Evolutionary conservation across 2,329 filamentous ascomycete species (phyloP).

Genomic region (Nemania sp.): DNA sequence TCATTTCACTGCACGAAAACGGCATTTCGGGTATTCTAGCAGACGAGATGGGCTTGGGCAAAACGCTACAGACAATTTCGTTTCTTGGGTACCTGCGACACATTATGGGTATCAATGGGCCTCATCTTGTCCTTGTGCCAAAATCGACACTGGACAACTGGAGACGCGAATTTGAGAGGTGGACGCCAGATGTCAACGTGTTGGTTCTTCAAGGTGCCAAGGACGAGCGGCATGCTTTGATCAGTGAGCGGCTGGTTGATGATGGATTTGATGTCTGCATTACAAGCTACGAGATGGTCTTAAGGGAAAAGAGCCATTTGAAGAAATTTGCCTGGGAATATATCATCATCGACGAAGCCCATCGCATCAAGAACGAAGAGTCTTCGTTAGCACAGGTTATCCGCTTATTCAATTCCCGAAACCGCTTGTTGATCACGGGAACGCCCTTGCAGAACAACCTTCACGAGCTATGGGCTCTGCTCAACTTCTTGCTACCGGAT

Average conservation of each 20-base stretch:
- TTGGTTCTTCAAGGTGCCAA: constrained; percentile 93
- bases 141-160: constrained; percentile 99
- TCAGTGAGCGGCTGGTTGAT: constrained; percentile 87
- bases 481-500: constrained; percentile 97
- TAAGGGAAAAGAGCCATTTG: constrained; percentile 89
- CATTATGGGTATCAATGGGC: constrained; percentile 84
- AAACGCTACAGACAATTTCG: constrained; percentile 95
- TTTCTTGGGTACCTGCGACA: constrained; percentile 95
- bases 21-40: constrained; percentile 97
- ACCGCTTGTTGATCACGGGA: constrained; percentile 92
- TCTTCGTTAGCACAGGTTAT: constrained; percentile 97
- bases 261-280: constrained; percentile 98
- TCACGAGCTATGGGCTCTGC: constrained; percentile 94
- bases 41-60: constrained; percentile 98
- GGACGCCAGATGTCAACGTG: constrained; percentile 96
- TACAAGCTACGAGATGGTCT: constrained; percentile 98
- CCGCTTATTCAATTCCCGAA: constrained; percentile 92
- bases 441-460: constrained; percentile 97
- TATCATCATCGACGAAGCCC: constrained; percentile 97
- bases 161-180: constrained; percentile 90
- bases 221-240: constrained; percentile 85
- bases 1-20: constrained; percentile 96
- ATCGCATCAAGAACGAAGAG: constrained; percentile 99
- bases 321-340: constrained; percentile 99
- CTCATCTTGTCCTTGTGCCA: constrained; percentile 88